Evolutionary conservation across 116 monocot genomes (phyloP), one percentile per base, ranked within the genome.

Genomic region (Phalaenopsis hybrid): DNA sequence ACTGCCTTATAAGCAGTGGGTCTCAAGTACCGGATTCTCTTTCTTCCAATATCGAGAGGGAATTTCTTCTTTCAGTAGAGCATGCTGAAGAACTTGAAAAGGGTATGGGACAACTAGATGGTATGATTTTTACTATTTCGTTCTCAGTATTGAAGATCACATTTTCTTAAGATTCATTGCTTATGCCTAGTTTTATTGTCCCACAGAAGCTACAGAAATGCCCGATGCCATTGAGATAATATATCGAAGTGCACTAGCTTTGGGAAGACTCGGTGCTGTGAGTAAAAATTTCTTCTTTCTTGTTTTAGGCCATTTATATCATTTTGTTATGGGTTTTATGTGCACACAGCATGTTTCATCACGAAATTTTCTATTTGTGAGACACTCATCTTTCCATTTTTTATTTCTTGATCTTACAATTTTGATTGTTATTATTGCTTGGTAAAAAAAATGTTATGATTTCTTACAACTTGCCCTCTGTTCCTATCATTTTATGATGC

Each of bases 221-320:
- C 99, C 99, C 15, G 99, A 99, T 86, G 94, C 95, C 70, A 91
- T 94, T 87, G 99, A 99, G 85, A 91, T 94, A 28, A 92, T 99
- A 88, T 99, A 91, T 82, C 95, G 94, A 78, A 83, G 77, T 81
- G 99, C 99, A 3, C 88, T 99, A 23, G n/a, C 86, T 43, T 85
- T 88, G 33, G 99, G 99, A 79, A 87, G 95, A 80, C 85, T 82
- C 45, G 99, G 95, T 18, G 95, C 85, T 80, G 97, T 98, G 77
- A 87, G 94, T 91, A 80, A 21, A 18, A 61, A 73, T 74, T 11
- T 9, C 15, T 31, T 75, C 43, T 0, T 46, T 72, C 17, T 72
- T 41, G 41, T 72, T 72, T 72, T 41, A 72, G 11, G 4, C 72
- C 16, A 34, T 70, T 70, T 70, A 15, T 70, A 70, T 70, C 28